phyloP scores from a whole-genome alignment of 768 basidiomycete genomes.

The Rhodotorula taiwanensis region DNA sequence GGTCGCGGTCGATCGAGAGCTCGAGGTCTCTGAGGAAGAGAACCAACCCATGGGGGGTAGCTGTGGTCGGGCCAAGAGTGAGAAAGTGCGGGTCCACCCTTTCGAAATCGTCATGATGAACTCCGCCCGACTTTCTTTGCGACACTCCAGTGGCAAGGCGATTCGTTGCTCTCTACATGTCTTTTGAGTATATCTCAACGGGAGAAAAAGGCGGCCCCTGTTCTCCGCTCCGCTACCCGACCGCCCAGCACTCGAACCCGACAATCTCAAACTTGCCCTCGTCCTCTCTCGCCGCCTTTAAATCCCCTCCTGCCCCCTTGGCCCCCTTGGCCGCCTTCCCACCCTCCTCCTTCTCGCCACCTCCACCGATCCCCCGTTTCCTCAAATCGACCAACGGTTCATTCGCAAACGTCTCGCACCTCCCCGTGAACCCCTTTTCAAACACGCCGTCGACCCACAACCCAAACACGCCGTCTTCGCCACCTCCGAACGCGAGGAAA shows the following conservation, averaged over 20 bases:
- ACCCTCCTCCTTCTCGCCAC: constrained; percentile 33
- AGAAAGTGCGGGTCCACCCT: too few species aligned
- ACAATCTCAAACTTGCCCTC: constrained; percentile 76
- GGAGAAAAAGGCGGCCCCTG: too few species aligned
- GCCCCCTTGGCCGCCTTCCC: neutral
- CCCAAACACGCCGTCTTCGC: constrained; percentile 77
- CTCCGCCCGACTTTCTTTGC: too few species aligned
- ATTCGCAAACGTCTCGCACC: constrained; percentile 80
- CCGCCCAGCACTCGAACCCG: constrained; percentile 83
- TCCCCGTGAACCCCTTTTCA: constrained; percentile 72
- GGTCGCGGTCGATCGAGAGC: too few species aligned
- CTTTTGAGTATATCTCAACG: too few species aligned
- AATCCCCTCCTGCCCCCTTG: too few species aligned
- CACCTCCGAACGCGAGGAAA: constrained; percentile 16
- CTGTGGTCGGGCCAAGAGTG: too few species aligned
- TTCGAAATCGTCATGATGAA: too few species aligned
- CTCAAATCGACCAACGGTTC: constrained; percentile 44
- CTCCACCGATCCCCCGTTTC: neutral
- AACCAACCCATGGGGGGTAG: constrained; percentile 33
- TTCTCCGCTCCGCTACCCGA: too few species aligned
- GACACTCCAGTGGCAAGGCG: too few species aligned
- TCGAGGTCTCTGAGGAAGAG: constrained; percentile 15
- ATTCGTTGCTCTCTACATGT: too few species aligned
- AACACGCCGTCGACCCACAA: constrained; percentile 78
- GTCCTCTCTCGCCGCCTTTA: constrained; percentile 44